A percentile compares a stretch with the other conserved stretches of the same genome.
Conservation (phyloP, 2,329 filamentous ascomycete species). For the Botryotinia narcissicola region DNA sequence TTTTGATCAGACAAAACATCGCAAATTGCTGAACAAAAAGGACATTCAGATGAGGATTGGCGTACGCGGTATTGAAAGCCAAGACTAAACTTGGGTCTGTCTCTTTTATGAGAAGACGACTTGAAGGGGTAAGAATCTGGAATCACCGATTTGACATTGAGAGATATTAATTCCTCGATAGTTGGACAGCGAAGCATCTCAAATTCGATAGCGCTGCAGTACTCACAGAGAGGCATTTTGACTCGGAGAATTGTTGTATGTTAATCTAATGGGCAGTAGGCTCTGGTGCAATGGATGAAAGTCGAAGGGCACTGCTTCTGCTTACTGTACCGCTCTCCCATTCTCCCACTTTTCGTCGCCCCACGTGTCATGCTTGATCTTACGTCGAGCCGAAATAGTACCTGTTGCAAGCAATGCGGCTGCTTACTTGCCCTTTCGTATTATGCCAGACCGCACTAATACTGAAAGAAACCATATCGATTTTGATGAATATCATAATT, state of each 20-base stretch:
- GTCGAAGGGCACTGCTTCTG: background rate
- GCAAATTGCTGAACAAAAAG: background rate
- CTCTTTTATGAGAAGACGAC: background rate
- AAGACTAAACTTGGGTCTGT: background rate
- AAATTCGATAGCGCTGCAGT: background rate
- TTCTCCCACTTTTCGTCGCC: background rate
- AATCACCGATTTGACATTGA: background rate
- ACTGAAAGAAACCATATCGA: background rate
- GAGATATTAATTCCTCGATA: background rate
- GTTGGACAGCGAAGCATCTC: constrained; percentile 9
- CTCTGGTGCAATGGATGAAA: background rate
- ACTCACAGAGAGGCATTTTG: background rate
- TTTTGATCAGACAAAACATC: background rate
- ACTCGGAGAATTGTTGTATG: background rate
- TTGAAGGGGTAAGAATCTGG: background rate
- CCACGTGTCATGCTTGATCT: background rate
- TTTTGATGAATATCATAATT: background rate
- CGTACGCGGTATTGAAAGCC: background rate
- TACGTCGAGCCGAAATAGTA: background rate
- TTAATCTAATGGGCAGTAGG: background rate
- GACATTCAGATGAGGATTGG: background rate
- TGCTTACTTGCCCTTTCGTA: background rate
- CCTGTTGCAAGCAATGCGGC: background rate
- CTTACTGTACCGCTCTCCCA: background rate
- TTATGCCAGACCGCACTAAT: background rate